Percentiles rank a stretch among this genome's conserved stretches.
These are phyloP conservation scores for Arctium lappa DNA, from an alignment of 129 eudicot species.

Conservation along the genomic window DNA sequence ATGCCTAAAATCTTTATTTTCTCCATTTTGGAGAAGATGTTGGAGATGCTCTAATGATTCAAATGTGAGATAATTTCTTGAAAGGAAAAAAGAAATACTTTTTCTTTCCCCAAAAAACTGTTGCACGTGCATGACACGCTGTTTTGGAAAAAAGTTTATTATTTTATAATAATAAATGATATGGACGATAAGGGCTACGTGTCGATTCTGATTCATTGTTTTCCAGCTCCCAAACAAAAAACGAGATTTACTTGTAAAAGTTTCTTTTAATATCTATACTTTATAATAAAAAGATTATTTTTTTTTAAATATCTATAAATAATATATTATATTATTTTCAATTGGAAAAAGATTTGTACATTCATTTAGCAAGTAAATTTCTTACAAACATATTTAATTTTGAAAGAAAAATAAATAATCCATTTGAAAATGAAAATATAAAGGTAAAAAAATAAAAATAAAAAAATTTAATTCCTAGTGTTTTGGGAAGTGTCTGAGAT, in stretches of 20 bases:
- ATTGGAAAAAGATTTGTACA: background rate
- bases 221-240: conserved; percentile 4
- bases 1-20: too few species aligned
- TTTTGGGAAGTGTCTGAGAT: conserved; percentile 21
- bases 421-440: too few species aligned
- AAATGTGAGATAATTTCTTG: background rate
- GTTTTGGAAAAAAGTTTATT: background rate
- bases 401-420: background rate
- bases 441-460: background rate
- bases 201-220: conserved; percentile 8
- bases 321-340: background rate
- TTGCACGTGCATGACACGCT: conserved; percentile 23
- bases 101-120: background rate
- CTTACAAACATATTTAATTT: too few species aligned
- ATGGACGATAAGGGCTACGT: conserved; percentile 20
- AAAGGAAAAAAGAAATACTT: background rate
- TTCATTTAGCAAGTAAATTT: background rate
- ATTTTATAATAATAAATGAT: background rate
- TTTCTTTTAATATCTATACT: conserved; percentile 3
- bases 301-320: background rate
- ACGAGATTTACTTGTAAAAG: conserved; percentile 15
- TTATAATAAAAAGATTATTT: background rate
- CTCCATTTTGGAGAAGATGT: too few species aligned
- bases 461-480: background rate
- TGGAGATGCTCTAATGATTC: background rate